phyloP scores from a whole-genome alignment of 2,329 filamentous ascomycete species.

The Helminthosporium solani region DNA sequence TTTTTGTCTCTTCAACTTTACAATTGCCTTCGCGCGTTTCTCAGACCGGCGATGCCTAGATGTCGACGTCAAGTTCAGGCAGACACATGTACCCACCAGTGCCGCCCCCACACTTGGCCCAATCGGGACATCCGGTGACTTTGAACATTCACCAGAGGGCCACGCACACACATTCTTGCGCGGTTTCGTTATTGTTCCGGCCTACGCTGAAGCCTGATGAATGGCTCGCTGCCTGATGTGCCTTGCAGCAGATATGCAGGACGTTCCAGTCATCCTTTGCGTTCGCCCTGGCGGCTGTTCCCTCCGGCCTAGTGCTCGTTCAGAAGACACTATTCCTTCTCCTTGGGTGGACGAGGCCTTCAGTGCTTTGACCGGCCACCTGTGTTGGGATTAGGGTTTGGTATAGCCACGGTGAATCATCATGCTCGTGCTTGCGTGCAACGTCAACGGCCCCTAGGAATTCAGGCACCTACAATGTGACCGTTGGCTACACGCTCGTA shows the following conservation, averaged over 20 bases:
- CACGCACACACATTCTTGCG: constrained; percentile 7
- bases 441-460: constrained; percentile 9
- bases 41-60: neutral
- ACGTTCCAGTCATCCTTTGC: constrained; percentile 15
- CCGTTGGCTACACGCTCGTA: constrained; percentile 18
- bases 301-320: constrained; percentile 16
- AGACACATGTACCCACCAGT: constrained; percentile 6
- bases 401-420: constrained; percentile 39
- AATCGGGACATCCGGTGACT: constrained; percentile 28
- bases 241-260: constrained; percentile 23
- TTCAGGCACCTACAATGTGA: constrained; percentile 32
- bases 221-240: constrained; percentile 23
- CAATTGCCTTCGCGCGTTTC: no score
- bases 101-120: constrained; percentile 28
- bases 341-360: constrained; percentile 24
- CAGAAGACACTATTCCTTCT: constrained; percentile 8
- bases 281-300: constrained; percentile 14
- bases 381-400: neutral
- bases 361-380: constrained; percentile 17
- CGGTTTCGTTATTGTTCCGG: constrained; percentile 6
- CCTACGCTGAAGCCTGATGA: constrained; percentile 3
- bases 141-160: constrained; percentile 16
- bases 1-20: constrained; percentile 5
- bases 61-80: constrained; percentile 15
- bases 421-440: constrained; percentile 26